Evolutionary conservation across 2,329 filamentous ascomycete genomes (phyloP), one percentile per base, ranked within the genome.

Genomic region (Fonsecaea pugnacius): DNA sequence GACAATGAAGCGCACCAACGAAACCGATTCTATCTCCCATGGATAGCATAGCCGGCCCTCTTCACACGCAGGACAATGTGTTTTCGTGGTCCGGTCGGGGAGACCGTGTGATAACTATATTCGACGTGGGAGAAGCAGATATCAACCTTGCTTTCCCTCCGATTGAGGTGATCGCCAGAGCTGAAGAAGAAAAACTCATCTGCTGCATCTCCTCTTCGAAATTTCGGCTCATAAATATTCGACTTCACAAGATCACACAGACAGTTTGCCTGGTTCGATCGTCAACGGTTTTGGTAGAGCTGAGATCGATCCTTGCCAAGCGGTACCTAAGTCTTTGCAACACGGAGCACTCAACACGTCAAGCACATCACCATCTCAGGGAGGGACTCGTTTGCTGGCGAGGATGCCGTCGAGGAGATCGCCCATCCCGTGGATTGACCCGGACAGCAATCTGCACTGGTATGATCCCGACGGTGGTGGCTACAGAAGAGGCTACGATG

Each of bases 391-490:
- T 36, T 38, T 10, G 52, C 32, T 27, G 9, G 18, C 43, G 43
- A 48, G 21, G 43, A 48, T 48, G 43, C 43, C 18, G 21, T 21
- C 18, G 21, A 27, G 43, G 4, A 48, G 43, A 27, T 48, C 18
- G 4, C 43, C 43, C 10, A 27, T 48, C 24, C 43, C 43, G 43
- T 48, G 43, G 43, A 24, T 48, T 21, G 43, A 48, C 43, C 21
- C 4, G 18, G 52, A 55, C 32, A 55, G 32, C n/a, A 58, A 48
- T 30, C 27, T 50, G 24, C n/a, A 51, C 59, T 33, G 18, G 52
- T 43, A 48, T 12, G 43, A 48, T 24, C 43, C 43, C 14, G 43
- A 48, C 9, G 10, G 8, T 18, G 10, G 8, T 18, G 43, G 43
- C 43, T 27, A 24, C 21, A 24, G 43, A 14, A 24, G 43, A 21